These are phyloP conservation scores for Copromyces sp. DNA, from an alignment of 495 filamentous ascomycete genomes.

Conservation along the genomic window DNA sequence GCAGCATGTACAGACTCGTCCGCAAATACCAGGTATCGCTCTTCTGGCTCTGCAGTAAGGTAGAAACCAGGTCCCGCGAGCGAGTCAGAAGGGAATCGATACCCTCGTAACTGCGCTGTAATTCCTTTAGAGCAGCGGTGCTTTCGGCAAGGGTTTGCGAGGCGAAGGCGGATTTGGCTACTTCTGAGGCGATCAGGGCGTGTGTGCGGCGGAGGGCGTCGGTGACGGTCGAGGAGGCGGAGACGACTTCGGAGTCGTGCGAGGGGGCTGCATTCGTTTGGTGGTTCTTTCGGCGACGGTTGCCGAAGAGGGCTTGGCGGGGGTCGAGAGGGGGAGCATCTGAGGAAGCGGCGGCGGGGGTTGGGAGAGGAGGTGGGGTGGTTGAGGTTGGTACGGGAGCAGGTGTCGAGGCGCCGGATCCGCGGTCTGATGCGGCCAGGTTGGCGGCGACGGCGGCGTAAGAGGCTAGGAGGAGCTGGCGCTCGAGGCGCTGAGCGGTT, in stretches of 20 bases:
- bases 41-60: constrained; percentile 77
- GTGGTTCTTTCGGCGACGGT: constrained; percentile 11
- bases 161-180: constrained; percentile 77
- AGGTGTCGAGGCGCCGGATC: constrained; percentile 9
- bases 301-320: constrained; percentile 14
- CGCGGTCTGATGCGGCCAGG: constrained; percentile 18
- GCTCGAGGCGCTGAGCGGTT: constrained; percentile 61
- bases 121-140: constrained; percentile 65
- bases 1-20: constrained; percentile 71
- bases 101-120: constrained; percentile 67
- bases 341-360: constrained; percentile 13
- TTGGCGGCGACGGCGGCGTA: constrained; percentile 34
- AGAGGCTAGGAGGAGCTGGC: constrained; percentile 64
- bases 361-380: constrained; percentile 16
- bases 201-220: constrained; percentile 75
- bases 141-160: constrained; percentile 75
- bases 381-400: constrained; percentile 2
- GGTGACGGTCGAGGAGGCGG: constrained; percentile 76
- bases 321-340: not conserved
- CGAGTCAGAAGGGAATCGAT: constrained; percentile 67
- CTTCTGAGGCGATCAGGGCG: constrained; percentile 68
- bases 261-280: constrained; percentile 13
- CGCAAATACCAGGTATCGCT: constrained; percentile 95
- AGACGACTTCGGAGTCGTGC: constrained; percentile 57
- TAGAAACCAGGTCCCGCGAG: constrained; percentile 63